phyloP scores from a whole-genome alignment of 768 basidiomycete genomes.

The Clavaria fumosa region DNA sequence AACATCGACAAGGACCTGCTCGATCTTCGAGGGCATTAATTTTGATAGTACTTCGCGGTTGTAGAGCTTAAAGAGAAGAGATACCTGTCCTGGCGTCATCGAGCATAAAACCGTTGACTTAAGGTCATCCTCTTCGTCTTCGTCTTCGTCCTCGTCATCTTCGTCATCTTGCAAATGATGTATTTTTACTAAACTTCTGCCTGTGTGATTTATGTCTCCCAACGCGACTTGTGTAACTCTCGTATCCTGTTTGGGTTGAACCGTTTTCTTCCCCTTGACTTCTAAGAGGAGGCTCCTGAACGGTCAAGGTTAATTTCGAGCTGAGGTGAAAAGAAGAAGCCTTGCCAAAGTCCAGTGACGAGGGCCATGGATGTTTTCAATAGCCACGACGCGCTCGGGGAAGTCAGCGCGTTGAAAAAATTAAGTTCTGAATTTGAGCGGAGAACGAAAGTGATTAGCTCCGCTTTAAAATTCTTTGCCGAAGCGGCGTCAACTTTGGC shows the following conservation, averaged over 20 bases:
- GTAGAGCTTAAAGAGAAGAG: slow-evolving; percentile 9
- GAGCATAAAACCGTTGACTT: slow-evolving; percentile 55
- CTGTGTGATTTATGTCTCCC: slow-evolving; percentile 46
- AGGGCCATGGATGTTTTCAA: too few relatives aligned
- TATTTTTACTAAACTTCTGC: slow-evolving; percentile 54
- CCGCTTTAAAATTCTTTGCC: too few relatives aligned
- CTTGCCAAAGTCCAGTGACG: too few relatives aligned
- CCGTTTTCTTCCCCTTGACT: slow-evolving; percentile 39
- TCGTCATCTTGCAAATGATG: slow-evolving; percentile 29
- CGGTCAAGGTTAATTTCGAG: too few relatives aligned
- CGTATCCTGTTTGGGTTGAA: slow-evolving; percentile 53
- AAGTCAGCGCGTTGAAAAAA: too few relatives aligned
- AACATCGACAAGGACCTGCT: slow-evolving; percentile 59
- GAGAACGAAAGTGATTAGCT: too few relatives aligned
- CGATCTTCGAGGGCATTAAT: slow-evolving; percentile 36
- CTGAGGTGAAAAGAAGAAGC: too few relatives aligned
- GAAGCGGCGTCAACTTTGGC: too few relatives aligned
- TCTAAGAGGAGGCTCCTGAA: slow-evolving; percentile 52
- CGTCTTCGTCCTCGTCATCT: slow-evolving; percentile 31
- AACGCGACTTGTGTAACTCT: slow-evolving; percentile 74
- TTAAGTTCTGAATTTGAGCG: too few relatives aligned
- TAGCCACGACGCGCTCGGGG: too few relatives aligned
- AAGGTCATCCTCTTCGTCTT: slow-evolving; percentile 18
- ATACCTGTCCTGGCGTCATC: slow-evolving; percentile 68
- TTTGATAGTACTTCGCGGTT: neutral